Evolutionary conservation across 441 rosid genomes (phyloP).

Genomic region (Jatropha podagrica): DNA sequence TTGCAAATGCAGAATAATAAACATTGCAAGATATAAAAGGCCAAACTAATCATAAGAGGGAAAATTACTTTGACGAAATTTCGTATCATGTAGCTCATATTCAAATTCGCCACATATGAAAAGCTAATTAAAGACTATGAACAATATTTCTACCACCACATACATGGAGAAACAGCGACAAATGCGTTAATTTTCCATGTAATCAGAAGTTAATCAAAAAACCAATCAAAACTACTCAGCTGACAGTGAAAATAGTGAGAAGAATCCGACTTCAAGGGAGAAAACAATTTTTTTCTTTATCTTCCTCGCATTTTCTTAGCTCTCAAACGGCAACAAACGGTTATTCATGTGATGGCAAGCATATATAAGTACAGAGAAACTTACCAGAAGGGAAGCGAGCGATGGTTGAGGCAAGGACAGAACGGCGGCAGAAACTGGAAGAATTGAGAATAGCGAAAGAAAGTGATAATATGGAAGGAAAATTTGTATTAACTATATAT

Average conservation of each 20-base stretch:
- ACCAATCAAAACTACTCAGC: not conserved
- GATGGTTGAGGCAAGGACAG: not conserved
- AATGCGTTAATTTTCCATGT: not conserved
- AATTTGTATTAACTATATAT: not conserved
- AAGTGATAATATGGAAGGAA: not conserved
- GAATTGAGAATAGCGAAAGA: not conserved
- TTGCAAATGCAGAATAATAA: not conserved
- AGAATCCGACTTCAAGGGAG: not conserved
- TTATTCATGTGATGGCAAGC: not conserved
- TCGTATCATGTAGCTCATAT: not conserved
- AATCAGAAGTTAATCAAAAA: not conserved
- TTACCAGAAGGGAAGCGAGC: constrained; percentile 1
- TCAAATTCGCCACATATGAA: not conserved
- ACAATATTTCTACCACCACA: not conserved
- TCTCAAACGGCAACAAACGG: not conserved
- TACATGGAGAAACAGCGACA: no score
- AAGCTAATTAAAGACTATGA: not conserved
- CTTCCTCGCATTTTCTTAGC: not conserved
- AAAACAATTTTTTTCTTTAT: not conserved
- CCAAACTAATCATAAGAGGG: not conserved
- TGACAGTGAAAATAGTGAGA: not conserved
- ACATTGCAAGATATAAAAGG: not conserved
- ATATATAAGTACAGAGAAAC: constrained; percentile 1
- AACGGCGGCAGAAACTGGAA: not conserved
- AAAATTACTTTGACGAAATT: not conserved